Evolutionary conservation across 192 early-diverging fungal genomes (phyloP).

Genomic region (Podila verticillata): DNA sequence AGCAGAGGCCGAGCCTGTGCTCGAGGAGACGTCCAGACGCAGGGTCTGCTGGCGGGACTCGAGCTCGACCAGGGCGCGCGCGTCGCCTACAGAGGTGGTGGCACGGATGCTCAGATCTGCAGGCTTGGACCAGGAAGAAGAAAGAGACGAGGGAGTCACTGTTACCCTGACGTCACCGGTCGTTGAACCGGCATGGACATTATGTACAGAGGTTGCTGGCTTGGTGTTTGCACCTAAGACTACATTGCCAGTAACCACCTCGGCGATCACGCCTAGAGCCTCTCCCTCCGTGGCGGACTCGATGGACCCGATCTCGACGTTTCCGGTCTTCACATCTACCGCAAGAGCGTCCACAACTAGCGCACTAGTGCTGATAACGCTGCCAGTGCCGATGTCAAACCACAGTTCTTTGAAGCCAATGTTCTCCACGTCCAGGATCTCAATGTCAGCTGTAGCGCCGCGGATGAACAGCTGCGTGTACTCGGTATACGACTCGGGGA

Average conservation of each 20-base stretch:
- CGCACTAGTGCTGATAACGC: neutral
- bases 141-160: neutral
- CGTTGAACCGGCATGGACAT: neutral
- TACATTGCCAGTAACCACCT: neutral
- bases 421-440: neutral
- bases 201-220: constrained; percentile 7
- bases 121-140: neutral
- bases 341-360: constrained; percentile 10
- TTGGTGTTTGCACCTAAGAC: constrained; percentile 6
- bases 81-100: constrained; percentile 2
- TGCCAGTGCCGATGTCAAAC: constrained; percentile 1
- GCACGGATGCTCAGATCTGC: constrained; percentile 8
- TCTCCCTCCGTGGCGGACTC: constrained; percentile 7
- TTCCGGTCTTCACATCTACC: constrained; percentile 3
- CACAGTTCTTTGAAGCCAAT: constrained; percentile 19
- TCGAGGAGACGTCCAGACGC: neutral
- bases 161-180: constrained; percentile 15
- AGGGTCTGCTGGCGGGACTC: constrained; percentile 8
- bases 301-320: constrained; percentile 4
- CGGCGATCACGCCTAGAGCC: constrained; percentile 10
- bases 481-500: constrained; percentile 17
- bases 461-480: constrained; percentile 15
- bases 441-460: constrained; percentile 1
- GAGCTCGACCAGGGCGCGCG: neutral
- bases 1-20: constrained; percentile 5